Evolutionary conservation across 768 basidiomycete species (phyloP), one percentile per base, ranked within the genome.

Genomic region (Termitomyces titanicus): DNA sequence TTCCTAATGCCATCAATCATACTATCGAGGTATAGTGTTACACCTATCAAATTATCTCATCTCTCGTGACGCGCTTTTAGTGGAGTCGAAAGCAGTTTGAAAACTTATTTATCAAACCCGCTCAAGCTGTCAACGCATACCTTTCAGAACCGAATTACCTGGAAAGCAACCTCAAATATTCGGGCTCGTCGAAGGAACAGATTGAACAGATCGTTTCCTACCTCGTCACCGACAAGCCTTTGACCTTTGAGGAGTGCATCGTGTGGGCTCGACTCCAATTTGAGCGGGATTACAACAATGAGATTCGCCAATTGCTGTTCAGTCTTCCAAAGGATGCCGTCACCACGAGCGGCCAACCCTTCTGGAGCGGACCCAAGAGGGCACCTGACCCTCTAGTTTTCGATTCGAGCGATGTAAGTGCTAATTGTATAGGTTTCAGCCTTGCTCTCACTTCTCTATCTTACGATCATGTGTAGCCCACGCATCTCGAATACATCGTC

Each of bases 291-390:
- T 99, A 92, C 70, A 90, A 83, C 76, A 94, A 95, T 66, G 84
- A 90, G 43, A 98, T 98, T 69, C 86, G 86, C 56, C 97, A 99
- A 69, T 75, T 99, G 34, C 70, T 99, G 43, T 93, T 83, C 78
- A 97, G 92, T 72, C 77, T 99, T 62, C 97, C 97, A 11, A 96
- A 94, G 70, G 97, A 99, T 68, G 88, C 90, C 37, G 74, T 90
- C 45, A 94, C 95, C 8, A 92, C 84, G 65, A 88, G 86, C 18
- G 97, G 97, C 5, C 92, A 94, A 63, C 95, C 94, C 11, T 99
- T 99, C 82, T 99, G 97, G 97, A 95, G 93, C 63, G 94, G 95
- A 18, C 97, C 97, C 2, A 99, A 99, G 78, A 84, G 97, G 57
- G 96, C 95, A 7, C 97, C 97, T 12, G 94, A 98, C 47, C 79